Base-by-base conservation (phyloP, 192 early-diverging fungal genomes). In the Coemansia sp. region DNA sequence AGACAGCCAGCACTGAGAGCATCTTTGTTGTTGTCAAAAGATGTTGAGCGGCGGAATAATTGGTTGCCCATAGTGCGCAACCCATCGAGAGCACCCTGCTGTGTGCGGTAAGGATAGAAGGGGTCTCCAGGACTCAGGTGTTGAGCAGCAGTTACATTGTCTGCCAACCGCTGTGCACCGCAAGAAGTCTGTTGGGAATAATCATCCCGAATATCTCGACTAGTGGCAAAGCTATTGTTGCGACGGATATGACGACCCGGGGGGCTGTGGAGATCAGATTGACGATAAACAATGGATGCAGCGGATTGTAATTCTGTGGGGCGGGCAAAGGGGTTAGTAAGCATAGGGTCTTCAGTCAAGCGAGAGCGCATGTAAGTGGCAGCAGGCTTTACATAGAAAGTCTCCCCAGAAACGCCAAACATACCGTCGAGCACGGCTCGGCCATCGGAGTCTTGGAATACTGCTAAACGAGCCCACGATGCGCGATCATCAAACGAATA, bases 211-310 rank as follows among this genome's bases (percentile, higher is more conserved):
- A 57, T 66, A 67, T 9, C 59, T 21, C 7, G 17, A 52, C 51
- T 50, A 20, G 27, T 21, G 21, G 24, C 23, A 17, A 9, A 7
- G 50, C 50, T 24, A 7, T 23, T 57, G 29, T 51, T 24, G 14
- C n/a, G 42, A 17, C 27, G 32, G 32, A 51, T 52, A 22, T 54
- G 54, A 27, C 29, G 46, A 6, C 54, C 55, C 17, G 23, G 31
- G 23, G n/a, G 4, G 30, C 54, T 69, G 74, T 9, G 67, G 29
- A 85, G 67, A 59, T 91, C 88, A 0, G 88, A 86, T 56, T 87
- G 84, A 11, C 88, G 84, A 70, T 87, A 91, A 21, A 88, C 83
- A 24, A 89, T 72, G 65, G 89, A 82, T 17, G 59, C 71, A 2
- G 83, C 62, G 21, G 69, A 22, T 21, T 61, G 72, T 54, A 75